phyloP scores from a whole-genome alignment of 805 yeast genomes.

The Yarrowia osloensis region DNA sequence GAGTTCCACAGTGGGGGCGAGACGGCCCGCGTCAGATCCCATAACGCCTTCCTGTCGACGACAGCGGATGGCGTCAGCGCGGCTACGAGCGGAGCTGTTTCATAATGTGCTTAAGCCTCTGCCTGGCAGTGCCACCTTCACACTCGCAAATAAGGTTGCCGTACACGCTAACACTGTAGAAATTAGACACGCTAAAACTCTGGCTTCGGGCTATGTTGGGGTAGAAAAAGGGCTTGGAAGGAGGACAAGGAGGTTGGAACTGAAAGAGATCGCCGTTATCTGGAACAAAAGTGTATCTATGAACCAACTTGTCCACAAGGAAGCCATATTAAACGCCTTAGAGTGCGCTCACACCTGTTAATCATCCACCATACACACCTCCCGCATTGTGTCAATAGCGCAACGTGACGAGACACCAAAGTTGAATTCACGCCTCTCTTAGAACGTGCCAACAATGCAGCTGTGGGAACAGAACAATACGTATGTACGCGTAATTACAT shows the following conservation, averaged over 20 bases:
- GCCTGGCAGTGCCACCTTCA: not conserved
- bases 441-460: not conserved
- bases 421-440: not conserved
- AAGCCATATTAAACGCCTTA: too few relatives aligned
- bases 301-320: too few relatives aligned
- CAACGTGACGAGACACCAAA: not conserved
- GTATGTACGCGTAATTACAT: too few relatives aligned
- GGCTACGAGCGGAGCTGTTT: not conserved
- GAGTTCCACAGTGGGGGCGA: not conserved
- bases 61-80: too few relatives aligned
- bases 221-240: too few relatives aligned
- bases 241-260: not conserved
- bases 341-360: too few relatives aligned
- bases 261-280: not conserved
- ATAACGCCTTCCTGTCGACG: not conserved
- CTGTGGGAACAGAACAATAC: not conserved
- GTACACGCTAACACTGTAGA: constrained; percentile 11
- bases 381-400: too few relatives aligned
- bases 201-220: not conserved
- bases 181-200: constrained; percentile 7
- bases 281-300: too few relatives aligned
- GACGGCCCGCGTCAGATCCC: not conserved
- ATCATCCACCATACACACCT: too few relatives aligned
- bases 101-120: not conserved
- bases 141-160: not conserved